Evolutionary conservation across 805 yeast genomes (phyloP), one percentile per base, ranked within the genome.

Genomic region (Metschnikowia shivogae): DNA sequence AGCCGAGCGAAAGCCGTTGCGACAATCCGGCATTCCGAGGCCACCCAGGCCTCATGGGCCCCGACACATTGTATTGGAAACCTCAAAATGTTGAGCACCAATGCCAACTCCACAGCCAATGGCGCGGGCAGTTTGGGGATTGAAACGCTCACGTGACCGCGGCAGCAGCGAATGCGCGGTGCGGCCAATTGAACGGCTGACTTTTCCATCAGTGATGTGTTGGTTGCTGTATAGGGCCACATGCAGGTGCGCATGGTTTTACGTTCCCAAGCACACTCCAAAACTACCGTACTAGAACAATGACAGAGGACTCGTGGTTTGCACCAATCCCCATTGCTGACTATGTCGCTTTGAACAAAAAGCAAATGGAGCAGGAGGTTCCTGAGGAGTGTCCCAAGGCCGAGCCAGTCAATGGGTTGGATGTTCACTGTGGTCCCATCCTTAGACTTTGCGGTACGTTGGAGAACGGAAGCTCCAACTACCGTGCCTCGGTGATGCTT

Each of bases 371-470:
- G 13, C 47, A 37, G 5, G 42, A 55, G 19, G 62, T 62, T 5
- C 73, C 74, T 13, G 57, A 57, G 12, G 43, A 51, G 27, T 50
- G 59, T 36, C 76, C 76, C 2, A 47, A 46, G 8, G 54, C 56
- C 2, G 60, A 56, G 8, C 57, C 58, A 12, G 43, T 63, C 29
- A 63, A 56, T n/a, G 64, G 63, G 6, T 44, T 72, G n/a, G 73
- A 76, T 33, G 68, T 82, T 17, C 67, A 73, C 40, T 82, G 87
- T 60, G 98, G 98, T 1, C 98, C 98, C 0, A 68, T 83, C 27
- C 64, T 90, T 39, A 72, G 93, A 46, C 76, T 84, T 39, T 66
- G 80, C 47, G 89, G 84, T 6, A 78, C 84, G 38, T 65, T 72
- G 36, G 89, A 86, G 51, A 66, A 68, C 3, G 61, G 67, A 3